A percentile compares a stretch with the other conserved stretches of the same genome.
Evolutionary conservation across 257 asterid genomes (phyloP).

Genomic region (Rubia yunnanensis): DNA sequence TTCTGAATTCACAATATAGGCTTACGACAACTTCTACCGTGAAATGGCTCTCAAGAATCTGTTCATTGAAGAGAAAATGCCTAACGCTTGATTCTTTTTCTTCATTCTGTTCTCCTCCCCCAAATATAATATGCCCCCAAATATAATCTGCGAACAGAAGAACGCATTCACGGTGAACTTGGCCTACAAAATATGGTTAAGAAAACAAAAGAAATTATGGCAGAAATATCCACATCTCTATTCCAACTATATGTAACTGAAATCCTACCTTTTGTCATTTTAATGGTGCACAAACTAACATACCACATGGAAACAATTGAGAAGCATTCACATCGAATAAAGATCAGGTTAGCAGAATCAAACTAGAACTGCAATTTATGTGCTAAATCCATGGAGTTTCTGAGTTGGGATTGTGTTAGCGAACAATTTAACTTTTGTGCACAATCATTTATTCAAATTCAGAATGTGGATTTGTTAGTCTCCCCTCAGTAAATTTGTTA

Average conservation of each 20-base stretch:
- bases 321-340: background rate
- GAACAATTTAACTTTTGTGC: no score
- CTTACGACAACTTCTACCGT: constrained; percentile 24
- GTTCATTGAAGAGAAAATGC: constrained; percentile 69
- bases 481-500: no score
- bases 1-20: background rate
- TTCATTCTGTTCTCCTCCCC: constrained; percentile 37
- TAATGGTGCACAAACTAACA: background rate
- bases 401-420: no score
- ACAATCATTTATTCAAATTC: no score
- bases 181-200: background rate
- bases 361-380: no score
- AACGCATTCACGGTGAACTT: background rate
- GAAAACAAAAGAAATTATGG: constrained; percentile 1
- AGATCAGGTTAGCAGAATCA: background rate
- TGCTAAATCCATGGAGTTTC: no score
- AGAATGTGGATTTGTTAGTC: no score
- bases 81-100: constrained; percentile 71
- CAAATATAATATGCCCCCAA: no score
- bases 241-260: background rate
- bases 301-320: background rate
- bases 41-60: constrained; percentile 89
- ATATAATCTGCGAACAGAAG: constrained; percentile 44
- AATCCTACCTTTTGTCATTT: background rate
- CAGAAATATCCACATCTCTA: background rate